Conservation (phyloP, 75 land plant species). For the Pinus albicaulis region DNA sequence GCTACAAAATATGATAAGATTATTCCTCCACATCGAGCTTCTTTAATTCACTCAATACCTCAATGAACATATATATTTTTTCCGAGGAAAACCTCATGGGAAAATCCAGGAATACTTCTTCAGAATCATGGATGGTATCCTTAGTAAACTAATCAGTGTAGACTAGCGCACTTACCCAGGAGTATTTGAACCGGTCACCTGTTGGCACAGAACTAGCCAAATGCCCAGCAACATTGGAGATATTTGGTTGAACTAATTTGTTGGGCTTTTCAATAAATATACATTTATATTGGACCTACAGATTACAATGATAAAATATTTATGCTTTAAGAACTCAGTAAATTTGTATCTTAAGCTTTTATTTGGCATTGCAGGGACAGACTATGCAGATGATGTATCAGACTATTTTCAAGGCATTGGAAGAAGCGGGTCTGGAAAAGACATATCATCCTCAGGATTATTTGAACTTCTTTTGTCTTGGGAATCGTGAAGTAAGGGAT, state of each 20-base stretch:
- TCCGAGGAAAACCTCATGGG: no score
- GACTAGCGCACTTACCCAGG: no score
- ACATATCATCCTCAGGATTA: constrained; percentile 57
- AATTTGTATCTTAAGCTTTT: background rate
- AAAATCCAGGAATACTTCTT: no score
- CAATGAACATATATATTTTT: no score
- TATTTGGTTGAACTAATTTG: background rate
- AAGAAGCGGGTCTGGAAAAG: constrained; percentile 28
- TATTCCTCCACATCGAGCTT: background rate
- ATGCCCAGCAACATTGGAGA: no score
- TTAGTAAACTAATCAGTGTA: no score
- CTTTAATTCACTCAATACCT: no score
- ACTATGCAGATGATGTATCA: constrained; percentile 91
- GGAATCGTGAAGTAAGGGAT: constrained; percentile 49
- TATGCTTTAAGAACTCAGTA: background rate
- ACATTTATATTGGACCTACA: no score
- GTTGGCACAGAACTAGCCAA: no score
- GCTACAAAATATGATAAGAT: background rate
- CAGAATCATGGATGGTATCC: no score
- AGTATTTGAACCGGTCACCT: background rate
- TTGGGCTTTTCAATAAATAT: background rate
- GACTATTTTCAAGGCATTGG: constrained; percentile 49
- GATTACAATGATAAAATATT: background rate
- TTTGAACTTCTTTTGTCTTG: constrained; percentile 80
- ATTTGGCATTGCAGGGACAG: constrained; percentile 16